phyloP scores from a whole-genome alignment of 495 filamentous ascomycete species.

The Acidomyces sp. region DNA sequence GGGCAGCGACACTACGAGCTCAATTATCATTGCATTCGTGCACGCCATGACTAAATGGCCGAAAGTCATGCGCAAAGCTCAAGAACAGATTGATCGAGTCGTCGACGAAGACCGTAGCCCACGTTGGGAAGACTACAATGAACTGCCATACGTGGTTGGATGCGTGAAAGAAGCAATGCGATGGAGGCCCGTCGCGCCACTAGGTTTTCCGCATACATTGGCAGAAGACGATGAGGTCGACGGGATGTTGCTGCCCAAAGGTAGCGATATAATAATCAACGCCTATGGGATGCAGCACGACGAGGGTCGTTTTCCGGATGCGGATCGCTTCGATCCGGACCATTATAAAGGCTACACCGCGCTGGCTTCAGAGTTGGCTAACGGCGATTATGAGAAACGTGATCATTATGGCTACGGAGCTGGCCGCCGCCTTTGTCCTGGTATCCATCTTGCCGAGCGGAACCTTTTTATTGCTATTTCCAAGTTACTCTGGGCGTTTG shows the following conservation, averaged over 20 bases:
- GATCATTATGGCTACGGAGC: constrained; percentile 23
- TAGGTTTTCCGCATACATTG: constrained; percentile 20
- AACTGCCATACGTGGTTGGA: constrained; percentile 18
- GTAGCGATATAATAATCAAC: constrained; percentile 18
- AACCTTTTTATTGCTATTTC: constrained; percentile 19
- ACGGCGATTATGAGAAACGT: constrained; percentile 13
- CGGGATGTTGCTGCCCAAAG: constrained; percentile 21
- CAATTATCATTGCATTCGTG: constrained; percentile 30
- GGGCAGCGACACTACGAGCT: constrained; percentile 35
- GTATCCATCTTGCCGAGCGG: constrained; percentile 20
- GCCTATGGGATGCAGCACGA: constrained; percentile 22
- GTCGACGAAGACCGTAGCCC: constrained; percentile 19
- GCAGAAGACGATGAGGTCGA: constrained; percentile 23
- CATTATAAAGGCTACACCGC: constrained; percentile 16
- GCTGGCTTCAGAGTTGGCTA: constrained; percentile 19
- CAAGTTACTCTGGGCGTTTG: constrained; percentile 20
- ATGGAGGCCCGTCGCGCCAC: constrained; percentile 20
- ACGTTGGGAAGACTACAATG: constrained; percentile 12
- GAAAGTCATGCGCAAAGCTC: constrained; percentile 29
- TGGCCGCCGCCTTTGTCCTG: constrained; percentile 21
- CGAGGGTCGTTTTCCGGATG: constrained; percentile 11
- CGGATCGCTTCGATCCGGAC: constrained; percentile 21
- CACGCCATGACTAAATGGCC: constrained; percentile 34
- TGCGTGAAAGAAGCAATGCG: constrained; percentile 21
- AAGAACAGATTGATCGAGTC: constrained; percentile 24